A percentile compares a stretch with the other conserved stretches of the same genome.
phyloP scores from a whole-genome alignment of 2,329 filamentous ascomycete species.

The Metarhizium humberi region DNA sequence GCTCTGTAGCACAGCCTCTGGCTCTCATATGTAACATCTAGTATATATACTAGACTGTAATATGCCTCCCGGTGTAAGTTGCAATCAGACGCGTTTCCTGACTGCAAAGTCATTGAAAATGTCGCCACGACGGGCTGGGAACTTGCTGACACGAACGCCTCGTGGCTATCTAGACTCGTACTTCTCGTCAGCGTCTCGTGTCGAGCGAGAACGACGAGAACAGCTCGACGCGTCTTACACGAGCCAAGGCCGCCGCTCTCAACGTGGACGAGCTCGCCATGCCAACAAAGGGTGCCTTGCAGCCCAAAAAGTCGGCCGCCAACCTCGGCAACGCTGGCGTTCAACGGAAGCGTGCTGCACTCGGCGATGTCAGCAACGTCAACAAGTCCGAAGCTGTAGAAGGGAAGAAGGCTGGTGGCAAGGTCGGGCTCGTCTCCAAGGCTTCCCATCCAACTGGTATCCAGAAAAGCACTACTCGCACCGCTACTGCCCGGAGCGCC shows the following conservation, averaged over 20 bases:
- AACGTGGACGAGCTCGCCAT: conserved; percentile 52
- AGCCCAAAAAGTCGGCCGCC: conserved; percentile 58
- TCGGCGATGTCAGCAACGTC: conserved; percentile 94
- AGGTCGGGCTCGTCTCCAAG: conserved; percentile 68
- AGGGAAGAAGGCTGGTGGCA: conserved; percentile 63
- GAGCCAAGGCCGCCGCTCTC: conserved; percentile 80
- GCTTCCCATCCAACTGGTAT: conserved; percentile 72
- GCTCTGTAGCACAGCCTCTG: conserved; percentile 9
- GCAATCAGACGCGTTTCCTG: background rate
- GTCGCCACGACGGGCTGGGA: conserved; percentile 27
- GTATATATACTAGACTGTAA: conserved; percentile 16
- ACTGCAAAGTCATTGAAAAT: conserved; percentile 37
- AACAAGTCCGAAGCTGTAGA: conserved; percentile 65
- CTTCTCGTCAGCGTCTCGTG: conserved; percentile 62
- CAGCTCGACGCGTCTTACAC: conserved; percentile 74
- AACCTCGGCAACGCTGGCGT: conserved; percentile 37
- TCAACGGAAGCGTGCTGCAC: conserved; percentile 66
- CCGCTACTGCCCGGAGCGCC: conserved; percentile 48
- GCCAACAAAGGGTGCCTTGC: conserved; percentile 52
- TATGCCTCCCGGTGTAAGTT: conserved; percentile 27
- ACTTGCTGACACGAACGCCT: conserved; percentile 7
- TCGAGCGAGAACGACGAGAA: conserved; percentile 97
- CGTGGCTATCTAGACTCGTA: conserved; percentile 45
- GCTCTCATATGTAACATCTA: conserved; percentile 10
- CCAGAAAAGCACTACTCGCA: conserved; percentile 56